Conservation (phyloP, 2,329 filamentous ascomycete species). For the Emericellopsis atlantica region DNA sequence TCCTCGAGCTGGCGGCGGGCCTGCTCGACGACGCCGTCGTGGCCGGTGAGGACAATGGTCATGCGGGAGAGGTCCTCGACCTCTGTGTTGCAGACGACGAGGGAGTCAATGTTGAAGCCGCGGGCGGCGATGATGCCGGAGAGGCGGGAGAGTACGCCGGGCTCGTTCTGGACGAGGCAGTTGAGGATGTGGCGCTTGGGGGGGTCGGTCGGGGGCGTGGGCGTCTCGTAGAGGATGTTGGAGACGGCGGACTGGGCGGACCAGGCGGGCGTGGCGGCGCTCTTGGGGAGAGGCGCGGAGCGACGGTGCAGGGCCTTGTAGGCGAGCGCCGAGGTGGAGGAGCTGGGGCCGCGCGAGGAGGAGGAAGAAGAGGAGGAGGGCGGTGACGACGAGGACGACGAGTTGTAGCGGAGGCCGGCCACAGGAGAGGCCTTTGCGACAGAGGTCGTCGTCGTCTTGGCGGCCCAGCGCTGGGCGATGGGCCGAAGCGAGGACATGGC, state of each 20-base stretch:
- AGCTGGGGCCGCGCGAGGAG: not conserved
- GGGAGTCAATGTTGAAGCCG: constrained; percentile 97
- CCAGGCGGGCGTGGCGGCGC: constrained; percentile 62
- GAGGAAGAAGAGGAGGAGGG: too few relatives aligned
- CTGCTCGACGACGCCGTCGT: constrained; percentile 96
- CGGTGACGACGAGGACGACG: too few relatives aligned
- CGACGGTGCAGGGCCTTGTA: constrained; percentile 96
- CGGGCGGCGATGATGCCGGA: constrained; percentile 92
- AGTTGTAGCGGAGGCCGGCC: too few relatives aligned
- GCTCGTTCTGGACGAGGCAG: constrained; percentile 97
- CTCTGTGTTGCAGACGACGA: constrained; percentile 96
- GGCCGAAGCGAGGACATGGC: too few relatives aligned
- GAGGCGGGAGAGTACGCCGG: constrained; percentile 89
- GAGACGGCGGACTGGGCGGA: constrained; percentile 92
- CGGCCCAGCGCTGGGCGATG: too few relatives aligned
- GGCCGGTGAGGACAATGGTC: constrained; percentile 94
- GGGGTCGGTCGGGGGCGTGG: constrained; percentile 67
- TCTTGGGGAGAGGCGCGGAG: constrained; percentile 72
- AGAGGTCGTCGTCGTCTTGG: too few relatives aligned
- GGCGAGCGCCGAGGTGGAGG: constrained; percentile 80
- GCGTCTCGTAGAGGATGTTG: constrained; percentile 98
- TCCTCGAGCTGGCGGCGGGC: constrained; percentile 91
- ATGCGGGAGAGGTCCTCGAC: constrained; percentile 94
- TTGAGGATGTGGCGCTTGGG: constrained; percentile 95
- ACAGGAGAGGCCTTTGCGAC: too few relatives aligned